Base-by-base conservation (phyloP, 345 rosid species). In the Geranium brycei region DNA sequence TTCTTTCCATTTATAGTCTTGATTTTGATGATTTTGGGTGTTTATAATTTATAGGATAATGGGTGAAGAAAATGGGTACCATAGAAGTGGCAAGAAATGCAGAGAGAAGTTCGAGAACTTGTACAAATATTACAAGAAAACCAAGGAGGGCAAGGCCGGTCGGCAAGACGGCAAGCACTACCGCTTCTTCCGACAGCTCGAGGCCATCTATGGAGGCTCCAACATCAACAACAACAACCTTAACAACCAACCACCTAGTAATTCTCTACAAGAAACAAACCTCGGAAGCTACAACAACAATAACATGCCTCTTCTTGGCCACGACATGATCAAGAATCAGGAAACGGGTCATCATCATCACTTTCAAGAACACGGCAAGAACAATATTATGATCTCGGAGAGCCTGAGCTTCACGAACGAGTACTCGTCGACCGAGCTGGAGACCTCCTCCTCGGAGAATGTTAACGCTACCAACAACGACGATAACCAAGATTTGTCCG, bases 121-220 rank as follows among this genome's bases (percentile, higher is more conserved):
- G 71, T 79, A 83, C 78, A 83, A 83, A 73, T 83, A 83, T 63
- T 81, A 83, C 73, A 83, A 83, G 80, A 83, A 81, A 70, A 83
- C 88, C 19, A 83, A 79, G 73, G 85, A 79, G 62, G 85, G 85
- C 31, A 83, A 81, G 70, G 77, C 83, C 30, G 80, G 82, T 14
- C 75, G 88, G 59, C 88, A 79, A 64, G 85, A 81, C 58, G 88
- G 88, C 18, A 83, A 83, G 68, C 73, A 83, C 60, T 83, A 83
- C 61, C 76, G 85, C 57, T 83, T 81, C 66, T 83, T 79, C 66
- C 79, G 80, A 56, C 88, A 83, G 51, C 83, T 83, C 23, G 88
- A 83, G 71, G 85, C 85, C 31, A 75, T 83, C 31, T 81, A 77
- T 3, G 81, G 82, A 28, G 83, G 72, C 32, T 68, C 66, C 66